Percentiles rank a stretch among this genome's conserved stretches.
These are phyloP conservation scores for Yamadazyma ubonensis DNA, from an alignment of 805 yeast species.

Conservation along the genomic window DNA sequence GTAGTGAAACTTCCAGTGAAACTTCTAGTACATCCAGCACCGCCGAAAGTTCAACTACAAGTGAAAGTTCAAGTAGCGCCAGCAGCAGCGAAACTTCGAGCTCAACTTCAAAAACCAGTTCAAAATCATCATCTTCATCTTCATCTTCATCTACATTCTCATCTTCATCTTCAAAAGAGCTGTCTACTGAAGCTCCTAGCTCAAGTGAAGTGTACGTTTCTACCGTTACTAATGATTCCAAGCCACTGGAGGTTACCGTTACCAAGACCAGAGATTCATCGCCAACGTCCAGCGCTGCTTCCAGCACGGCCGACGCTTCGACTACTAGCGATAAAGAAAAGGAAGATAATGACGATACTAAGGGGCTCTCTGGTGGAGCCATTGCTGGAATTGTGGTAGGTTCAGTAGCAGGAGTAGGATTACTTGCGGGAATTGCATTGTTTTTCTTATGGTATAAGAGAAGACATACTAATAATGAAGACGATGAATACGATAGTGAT, in stretches of 20 bases:
- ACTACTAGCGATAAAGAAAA: constrained; percentile 5
- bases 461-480: constrained; percentile 34
- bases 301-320: constrained; percentile 4
- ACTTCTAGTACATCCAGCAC: constrained; percentile 5
- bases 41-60: not conserved
- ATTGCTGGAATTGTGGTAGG: constrained; percentile 47
- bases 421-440: constrained; percentile 35
- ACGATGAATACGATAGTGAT: constrained; percentile 39
- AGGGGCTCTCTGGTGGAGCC: constrained; percentile 36
- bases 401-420: constrained; percentile 35
- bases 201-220: constrained; percentile 10
- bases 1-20: constrained; percentile 14
- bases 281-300: not conserved
- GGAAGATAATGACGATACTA: constrained; percentile 6
- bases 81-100: constrained; percentile 9
- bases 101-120: constrained; percentile 12
- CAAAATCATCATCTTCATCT: constrained; percentile 8
- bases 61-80: not conserved
- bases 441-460: constrained; percentile 42
- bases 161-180: constrained; percentile 5
- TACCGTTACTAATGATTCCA: constrained; percentile 11
- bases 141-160: no score
- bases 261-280: constrained; percentile 15
- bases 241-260: constrained; percentile 13
- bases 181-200: constrained; percentile 8